phyloP scores from a whole-genome alignment of 352 stramenopile species.

The Pythium vanterpoolii region DNA sequence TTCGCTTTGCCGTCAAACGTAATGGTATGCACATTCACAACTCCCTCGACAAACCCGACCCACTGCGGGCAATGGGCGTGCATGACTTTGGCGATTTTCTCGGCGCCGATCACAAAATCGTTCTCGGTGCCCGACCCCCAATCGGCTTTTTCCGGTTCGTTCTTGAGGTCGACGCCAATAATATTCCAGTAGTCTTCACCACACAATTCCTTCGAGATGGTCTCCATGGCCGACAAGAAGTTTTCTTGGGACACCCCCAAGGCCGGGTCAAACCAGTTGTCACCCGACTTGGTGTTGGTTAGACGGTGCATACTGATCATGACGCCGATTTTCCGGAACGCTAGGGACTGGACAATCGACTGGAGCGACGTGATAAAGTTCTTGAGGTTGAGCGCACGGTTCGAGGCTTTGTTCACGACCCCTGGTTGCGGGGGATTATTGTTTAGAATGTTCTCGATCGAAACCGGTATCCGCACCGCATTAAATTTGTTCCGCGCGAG shows the following conservation, averaged over 20 bases:
- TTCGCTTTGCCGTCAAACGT: conserved; percentile 45
- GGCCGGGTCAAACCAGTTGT: conserved; percentile 33
- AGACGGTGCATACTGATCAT: conserved; percentile 41
- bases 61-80: conserved; percentile 62
- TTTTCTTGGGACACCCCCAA: not conserved
- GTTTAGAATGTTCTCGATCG: conserved; percentile 46
- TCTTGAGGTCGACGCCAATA: conserved; percentile 71
- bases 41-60: conserved; percentile 71
- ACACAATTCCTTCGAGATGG: conserved; percentile 42
- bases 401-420: conserved; percentile 40
- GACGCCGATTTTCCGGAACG: conserved; percentile 43
- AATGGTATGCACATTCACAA: conserved; percentile 39
- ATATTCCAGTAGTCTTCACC: conserved; percentile 73
- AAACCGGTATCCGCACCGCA: conserved; percentile 61
- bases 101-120: conserved; percentile 48
- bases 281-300: conserved; percentile 24
- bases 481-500: conserved; percentile 79
- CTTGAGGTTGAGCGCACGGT: conserved; percentile 46
- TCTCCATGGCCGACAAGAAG: conserved; percentile 31
- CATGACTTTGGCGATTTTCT: conserved; percentile 58
- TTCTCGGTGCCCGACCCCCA: conserved; percentile 43
- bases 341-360: conserved; percentile 34
- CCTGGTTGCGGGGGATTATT: conserved; percentile 18
- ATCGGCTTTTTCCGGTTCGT: conserved; percentile 44
- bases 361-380: conserved; percentile 44